phyloP scores from a whole-genome alignment of 2,329 filamentous ascomycete genomes.

The Nannizziopsis barbatae region DNA sequence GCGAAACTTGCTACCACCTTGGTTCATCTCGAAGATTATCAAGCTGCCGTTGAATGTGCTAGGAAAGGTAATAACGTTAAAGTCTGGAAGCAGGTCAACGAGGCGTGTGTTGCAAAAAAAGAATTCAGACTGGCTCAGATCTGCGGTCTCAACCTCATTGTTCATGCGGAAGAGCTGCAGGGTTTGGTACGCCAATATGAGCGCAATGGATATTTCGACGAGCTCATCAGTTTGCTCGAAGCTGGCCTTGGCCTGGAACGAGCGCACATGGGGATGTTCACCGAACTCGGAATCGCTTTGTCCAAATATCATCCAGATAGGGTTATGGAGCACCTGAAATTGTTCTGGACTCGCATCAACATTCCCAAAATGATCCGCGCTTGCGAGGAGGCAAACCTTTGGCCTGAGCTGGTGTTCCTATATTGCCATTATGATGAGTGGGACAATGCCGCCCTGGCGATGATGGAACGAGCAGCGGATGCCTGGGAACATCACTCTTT shows the following conservation, averaged over 20 bases:
- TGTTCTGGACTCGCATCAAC: constrained; percentile 98
- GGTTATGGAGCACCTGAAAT: constrained; percentile 95
- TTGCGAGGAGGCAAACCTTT: constrained; percentile 87
- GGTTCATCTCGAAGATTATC: constrained; percentile 94
- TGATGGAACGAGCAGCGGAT: constrained; percentile 95
- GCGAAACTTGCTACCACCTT: constrained; percentile 95
- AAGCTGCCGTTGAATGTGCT: constrained; percentile 92
- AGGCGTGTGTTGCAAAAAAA: constrained; percentile 92
- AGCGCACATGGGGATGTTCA: constrained; percentile 96
- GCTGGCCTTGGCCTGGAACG: constrained; percentile 87
- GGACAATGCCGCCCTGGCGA: constrained; percentile 90
- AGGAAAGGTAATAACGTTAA: constrained; percentile 98
- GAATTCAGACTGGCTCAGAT: constrained; percentile 98
- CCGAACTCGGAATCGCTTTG: constrained; percentile 78
- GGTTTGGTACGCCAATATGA: constrained; percentile 95
- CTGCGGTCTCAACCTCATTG: constrained; percentile 93
- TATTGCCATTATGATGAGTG: constrained; percentile 98
- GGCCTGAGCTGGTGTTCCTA: constrained; percentile 95
- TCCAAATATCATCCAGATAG: constrained; percentile 91
- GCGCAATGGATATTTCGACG: constrained; percentile 93
- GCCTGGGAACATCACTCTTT: constrained; percentile 99
- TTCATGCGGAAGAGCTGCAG: constrained; percentile 90
- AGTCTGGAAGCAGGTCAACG: constrained; percentile 98
- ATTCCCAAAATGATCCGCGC: constrained; percentile 93
- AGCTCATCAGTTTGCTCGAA: constrained; percentile 87